Conservation (phyloP, 169 alveolate species). For the Blepharisma undulans region DNA sequence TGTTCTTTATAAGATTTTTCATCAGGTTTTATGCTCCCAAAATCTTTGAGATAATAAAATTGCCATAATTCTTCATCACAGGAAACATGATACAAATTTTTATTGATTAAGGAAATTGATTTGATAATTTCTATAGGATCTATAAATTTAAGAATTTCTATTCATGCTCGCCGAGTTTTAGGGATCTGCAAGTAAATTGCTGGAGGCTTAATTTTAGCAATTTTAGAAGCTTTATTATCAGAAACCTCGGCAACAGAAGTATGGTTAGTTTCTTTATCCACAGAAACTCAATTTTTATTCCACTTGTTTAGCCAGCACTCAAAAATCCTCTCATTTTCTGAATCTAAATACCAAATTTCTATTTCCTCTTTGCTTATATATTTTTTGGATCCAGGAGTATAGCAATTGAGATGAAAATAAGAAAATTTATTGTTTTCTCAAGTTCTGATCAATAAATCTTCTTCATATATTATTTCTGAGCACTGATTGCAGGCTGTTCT, state of each 20-base stretch:
- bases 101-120: not conserved
- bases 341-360: not conserved
- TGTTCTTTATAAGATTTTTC: not conserved
- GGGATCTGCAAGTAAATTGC: not conserved
- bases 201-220: not conserved
- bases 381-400: not conserved
- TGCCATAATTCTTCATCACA: not conserved
- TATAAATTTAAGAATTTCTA: not conserved
- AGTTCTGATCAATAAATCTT: not conserved
- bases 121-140: not conserved
- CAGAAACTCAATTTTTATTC: not conserved
- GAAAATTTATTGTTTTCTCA: too few species aligned
- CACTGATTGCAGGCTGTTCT: not conserved
- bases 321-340: not conserved
- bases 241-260: too few species aligned
- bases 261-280: not conserved
- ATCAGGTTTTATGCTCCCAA: not conserved
- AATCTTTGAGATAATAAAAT: too few species aligned
- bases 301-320: not conserved
- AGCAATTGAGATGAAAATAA: not conserved
- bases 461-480: not conserved
- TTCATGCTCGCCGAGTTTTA: not conserved
- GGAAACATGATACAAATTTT: not conserved
- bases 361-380: not conserved
- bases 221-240: not conserved